Evolutionary conservation across 2,329 filamentous ascomycete genomes (phyloP).

Genomic region (Penicillium sp.): DNA sequence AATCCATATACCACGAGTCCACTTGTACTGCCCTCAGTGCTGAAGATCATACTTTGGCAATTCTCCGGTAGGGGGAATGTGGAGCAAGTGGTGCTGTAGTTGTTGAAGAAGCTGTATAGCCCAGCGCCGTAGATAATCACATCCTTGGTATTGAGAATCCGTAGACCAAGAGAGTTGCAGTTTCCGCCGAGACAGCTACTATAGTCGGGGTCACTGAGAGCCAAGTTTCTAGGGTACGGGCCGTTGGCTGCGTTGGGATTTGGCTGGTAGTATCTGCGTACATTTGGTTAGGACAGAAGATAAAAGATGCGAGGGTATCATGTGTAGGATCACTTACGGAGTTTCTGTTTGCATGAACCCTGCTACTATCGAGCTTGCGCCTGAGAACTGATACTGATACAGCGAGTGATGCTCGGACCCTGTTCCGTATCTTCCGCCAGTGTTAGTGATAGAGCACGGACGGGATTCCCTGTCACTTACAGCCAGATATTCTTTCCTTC

Average conservation of each 20-base stretch:
- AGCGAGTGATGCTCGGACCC: conserved; percentile 48
- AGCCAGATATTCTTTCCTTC: conserved; percentile 44
- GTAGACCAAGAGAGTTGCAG: conserved; percentile 49
- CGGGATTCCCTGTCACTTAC: conserved; percentile 23
- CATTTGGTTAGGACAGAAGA: neutral
- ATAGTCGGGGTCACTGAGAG: conserved; percentile 38
- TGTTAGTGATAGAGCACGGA: neutral
- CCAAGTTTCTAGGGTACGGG: conserved; percentile 31
- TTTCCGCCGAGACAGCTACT: conserved; percentile 30
- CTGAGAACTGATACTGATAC: conserved; percentile 49
- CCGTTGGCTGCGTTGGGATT: conserved; percentile 33
- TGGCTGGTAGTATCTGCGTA: conserved; percentile 38
- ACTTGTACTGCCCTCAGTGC: conserved; percentile 41
- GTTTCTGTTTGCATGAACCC: conserved; percentile 42
- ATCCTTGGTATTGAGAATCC: conserved; percentile 45
- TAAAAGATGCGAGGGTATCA: no score
- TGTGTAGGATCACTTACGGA: conserved; percentile 23
- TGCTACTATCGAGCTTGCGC: conserved; percentile 31
- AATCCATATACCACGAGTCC: conserved; percentile 45
- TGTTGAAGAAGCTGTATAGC: conserved; percentile 55
- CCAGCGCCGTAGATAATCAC: conserved; percentile 53
- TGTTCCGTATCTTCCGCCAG: conserved; percentile 36
- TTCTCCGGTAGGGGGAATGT: conserved; percentile 36
- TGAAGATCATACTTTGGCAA: conserved; percentile 52
- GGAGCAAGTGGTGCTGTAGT: conserved; percentile 49